A percentile compares a stretch with the other conserved stretches of the same genome.
Evolutionary conservation across 805 yeast species (phyloP).

Genomic region (Metschnikowia aberdeeniae): DNA sequence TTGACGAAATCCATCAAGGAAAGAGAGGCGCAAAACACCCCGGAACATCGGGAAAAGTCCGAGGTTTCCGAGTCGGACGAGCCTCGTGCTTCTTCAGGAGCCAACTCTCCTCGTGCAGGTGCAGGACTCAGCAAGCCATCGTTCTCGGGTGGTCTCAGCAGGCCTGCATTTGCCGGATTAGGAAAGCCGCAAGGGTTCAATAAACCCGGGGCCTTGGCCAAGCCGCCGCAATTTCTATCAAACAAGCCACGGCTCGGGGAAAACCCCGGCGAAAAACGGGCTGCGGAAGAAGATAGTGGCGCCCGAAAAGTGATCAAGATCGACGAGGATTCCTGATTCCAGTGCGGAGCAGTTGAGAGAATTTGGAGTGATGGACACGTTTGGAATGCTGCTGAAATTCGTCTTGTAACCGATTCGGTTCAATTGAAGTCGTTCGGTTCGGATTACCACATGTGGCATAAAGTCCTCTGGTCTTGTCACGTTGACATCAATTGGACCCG

Average conservation of each 20-base stretch:
- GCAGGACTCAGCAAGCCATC: slow-evolving; percentile 23
- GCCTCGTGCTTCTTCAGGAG: not conserved
- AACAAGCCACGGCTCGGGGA: slow-evolving; percentile 24
- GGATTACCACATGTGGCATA: too few species aligned
- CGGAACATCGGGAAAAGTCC: not conserved
- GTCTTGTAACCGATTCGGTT: too few species aligned
- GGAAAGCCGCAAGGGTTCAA: slow-evolving; percentile 25
- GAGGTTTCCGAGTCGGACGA: not conserved
- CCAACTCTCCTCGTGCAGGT: not conserved
- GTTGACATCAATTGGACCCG: too few species aligned
- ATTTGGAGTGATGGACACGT: too few species aligned
- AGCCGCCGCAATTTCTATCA: slow-evolving; percentile 37
- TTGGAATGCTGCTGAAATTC: too few species aligned
- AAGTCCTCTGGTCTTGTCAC: too few species aligned
- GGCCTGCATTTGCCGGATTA: slow-evolving; percentile 23
- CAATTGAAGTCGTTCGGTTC: too few species aligned
- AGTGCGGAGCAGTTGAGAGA: too few species aligned
- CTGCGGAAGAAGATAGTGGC: slow-evolving; percentile 8
- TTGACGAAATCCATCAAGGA: slow-evolving; percentile 69
- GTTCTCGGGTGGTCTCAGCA: slow-evolving; percentile 20
- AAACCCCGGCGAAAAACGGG: slow-evolving; percentile 9
- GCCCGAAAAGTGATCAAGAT: slow-evolving; percentile 8
- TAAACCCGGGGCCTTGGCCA: slow-evolving; percentile 29
- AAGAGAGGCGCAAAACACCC: slow-evolving; percentile 19
- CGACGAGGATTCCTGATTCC: not conserved